These are phyloP conservation scores for Nicotiana tomentosiformis DNA, from an alignment of 257 asterid genomes.

Conservation along the genomic window DNA sequence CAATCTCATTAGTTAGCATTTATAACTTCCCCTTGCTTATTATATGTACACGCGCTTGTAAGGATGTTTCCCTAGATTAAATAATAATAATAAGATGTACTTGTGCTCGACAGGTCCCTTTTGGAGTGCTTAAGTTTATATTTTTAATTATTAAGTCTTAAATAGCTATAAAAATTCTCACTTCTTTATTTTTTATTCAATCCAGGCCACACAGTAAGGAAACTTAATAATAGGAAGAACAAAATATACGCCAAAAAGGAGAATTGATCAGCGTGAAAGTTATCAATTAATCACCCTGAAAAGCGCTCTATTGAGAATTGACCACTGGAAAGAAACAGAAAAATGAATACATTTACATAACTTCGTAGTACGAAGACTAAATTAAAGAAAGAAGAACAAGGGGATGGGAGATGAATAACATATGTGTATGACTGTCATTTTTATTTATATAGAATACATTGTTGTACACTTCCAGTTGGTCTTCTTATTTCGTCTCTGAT, in stretches of 20 bases:
- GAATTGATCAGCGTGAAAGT: not conserved
- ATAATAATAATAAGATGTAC: not conserved
- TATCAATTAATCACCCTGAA: not conserved
- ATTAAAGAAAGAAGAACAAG: too few relatives aligned
- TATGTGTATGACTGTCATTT: not conserved
- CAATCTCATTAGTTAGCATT: not conserved
- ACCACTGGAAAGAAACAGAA: not conserved
- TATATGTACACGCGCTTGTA: not conserved
- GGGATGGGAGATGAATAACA: not conserved
- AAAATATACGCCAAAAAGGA: not conserved
- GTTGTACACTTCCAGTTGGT: too few relatives aligned
- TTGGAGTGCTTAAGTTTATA: not conserved
- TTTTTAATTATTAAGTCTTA: too few relatives aligned
- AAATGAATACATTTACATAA: not conserved
- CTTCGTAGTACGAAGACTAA: not conserved
- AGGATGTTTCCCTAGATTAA: not conserved
- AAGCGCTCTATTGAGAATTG: not conserved
- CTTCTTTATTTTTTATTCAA: too few relatives aligned
- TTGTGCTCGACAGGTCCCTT: not conserved
- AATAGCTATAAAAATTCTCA: too few relatives aligned
- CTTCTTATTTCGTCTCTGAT: too few relatives aligned
- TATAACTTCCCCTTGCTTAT: not conserved
- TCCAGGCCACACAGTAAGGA: too few relatives aligned
- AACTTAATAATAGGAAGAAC: not conserved
- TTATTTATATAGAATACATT: too few relatives aligned